Percentiles rank a stretch among this genome's conserved stretches.
Conservation (phyloP, 2,329 filamentous ascomycete species). For the Beauveria caledonica region DNA sequence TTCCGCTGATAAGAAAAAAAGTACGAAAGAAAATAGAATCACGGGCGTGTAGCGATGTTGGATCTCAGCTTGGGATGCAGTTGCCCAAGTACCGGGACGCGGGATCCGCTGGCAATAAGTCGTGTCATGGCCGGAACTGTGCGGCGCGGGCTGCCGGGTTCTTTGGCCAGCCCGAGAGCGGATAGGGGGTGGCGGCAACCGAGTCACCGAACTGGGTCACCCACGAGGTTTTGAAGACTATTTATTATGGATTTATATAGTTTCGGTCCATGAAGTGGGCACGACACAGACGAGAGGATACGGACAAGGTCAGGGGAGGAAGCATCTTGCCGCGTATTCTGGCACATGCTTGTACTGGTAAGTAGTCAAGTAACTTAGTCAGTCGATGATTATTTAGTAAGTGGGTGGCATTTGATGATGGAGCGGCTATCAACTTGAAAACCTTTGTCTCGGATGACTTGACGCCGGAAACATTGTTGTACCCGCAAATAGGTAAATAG, state of each 20-base stretch:
- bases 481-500: background rate
- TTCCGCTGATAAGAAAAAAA: background rate
- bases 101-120: background rate
- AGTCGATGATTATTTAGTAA: too few species aligned
- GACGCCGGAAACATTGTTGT: background rate
- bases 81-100: background rate
- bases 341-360: too few species aligned
- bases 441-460: background rate
- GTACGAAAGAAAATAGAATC: background rate
- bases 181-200: slow-evolving; percentile 6
- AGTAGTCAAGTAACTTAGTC: too few species aligned
- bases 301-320: too few species aligned
- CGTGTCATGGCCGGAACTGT: background rate
- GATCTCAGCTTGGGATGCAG: background rate
- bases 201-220: background rate
- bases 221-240: too few species aligned
- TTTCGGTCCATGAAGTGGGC: too few species aligned
- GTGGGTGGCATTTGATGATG: too few species aligned
- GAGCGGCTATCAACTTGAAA: background rate
- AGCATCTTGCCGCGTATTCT: too few species aligned
- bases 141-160: slow-evolving; percentile 4
- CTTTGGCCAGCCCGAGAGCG: slow-evolving; percentile 5
- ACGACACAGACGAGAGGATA: too few species aligned
- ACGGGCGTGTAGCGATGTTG: background rate
- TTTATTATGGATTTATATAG: too few species aligned